These are phyloP conservation scores for Zygotorulaspora danielsina DNA, from an alignment of 805 yeast species.

Conservation along the genomic window DNA sequence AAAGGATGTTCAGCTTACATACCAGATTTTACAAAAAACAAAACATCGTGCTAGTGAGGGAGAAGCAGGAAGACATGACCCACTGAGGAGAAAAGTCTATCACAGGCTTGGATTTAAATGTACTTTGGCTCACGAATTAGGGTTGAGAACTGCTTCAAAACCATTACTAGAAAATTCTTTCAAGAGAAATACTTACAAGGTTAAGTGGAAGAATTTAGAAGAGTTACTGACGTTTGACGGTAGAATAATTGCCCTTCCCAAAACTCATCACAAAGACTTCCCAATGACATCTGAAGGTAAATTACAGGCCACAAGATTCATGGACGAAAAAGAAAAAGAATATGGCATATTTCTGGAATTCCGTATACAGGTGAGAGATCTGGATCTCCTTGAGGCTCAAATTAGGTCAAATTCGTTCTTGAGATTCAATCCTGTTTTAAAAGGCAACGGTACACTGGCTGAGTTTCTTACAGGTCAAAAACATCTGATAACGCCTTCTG, in stretches of 20 bases:
- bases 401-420: conserved; percentile 36
- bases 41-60: conserved; percentile 26
- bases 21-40: conserved; percentile 35
- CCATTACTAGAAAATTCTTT: conserved; percentile 24
- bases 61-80: conserved; percentile 19
- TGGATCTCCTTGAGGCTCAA: conserved; percentile 25
- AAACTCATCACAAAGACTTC: conserved; percentile 24
- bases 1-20: conserved; percentile 44
- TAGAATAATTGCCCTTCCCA: conserved; percentile 23
- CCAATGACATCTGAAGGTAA: conserved; percentile 25
- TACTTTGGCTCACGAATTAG: conserved; percentile 21
- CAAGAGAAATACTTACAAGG: conserved; percentile 17
- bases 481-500: conserved; percentile 25
- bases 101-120: conserved; percentile 25
- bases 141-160: conserved; percentile 18
- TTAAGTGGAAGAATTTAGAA: conserved; percentile 21
- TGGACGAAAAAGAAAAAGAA: conserved; percentile 26
- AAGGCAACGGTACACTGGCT: conserved; percentile 36
- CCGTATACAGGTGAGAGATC: conserved; percentile 41
- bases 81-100: conserved; percentile 16
- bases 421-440: conserved; percentile 36
- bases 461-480: conserved; percentile 29
- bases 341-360: conserved; percentile 36
- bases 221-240: conserved; percentile 23
- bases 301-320: conserved; percentile 25